A percentile compares a stretch with the other conserved stretches of the same genome.
These are phyloP conservation scores for Meira nashicola DNA, from an alignment of 1,284 basidiomycete genomes.

Conservation along the genomic window DNA sequence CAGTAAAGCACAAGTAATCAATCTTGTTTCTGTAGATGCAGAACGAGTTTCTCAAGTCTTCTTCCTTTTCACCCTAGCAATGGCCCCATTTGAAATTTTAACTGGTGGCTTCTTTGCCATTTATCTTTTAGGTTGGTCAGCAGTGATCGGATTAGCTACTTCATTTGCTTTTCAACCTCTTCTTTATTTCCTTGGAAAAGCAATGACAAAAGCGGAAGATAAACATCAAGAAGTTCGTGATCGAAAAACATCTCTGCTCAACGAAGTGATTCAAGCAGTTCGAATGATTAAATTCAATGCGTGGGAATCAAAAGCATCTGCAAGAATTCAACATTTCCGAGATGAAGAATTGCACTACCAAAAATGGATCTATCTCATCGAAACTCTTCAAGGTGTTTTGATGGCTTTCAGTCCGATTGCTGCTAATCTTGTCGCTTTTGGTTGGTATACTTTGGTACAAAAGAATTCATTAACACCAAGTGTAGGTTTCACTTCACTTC, in stretches of 20 bases:
- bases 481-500: conserved; percentile 27
- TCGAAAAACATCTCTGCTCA: conserved; percentile 24
- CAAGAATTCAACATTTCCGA: conserved; percentile 18
- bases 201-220: conserved; percentile 7
- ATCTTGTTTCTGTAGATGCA: conserved; percentile 8
- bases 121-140: conserved; percentile 33
- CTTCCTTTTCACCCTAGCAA: conserved; percentile 13
- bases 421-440: conserved; percentile 17
- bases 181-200: conserved; percentile 16
- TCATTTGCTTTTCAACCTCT: conserved; percentile 26
- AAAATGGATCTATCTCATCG: conserved; percentile 18
- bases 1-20: conserved; percentile 15
- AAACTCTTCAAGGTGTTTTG: conserved; percentile 21
- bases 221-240: conserved; percentile 21
- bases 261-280: conserved; percentile 30
- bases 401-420: conserved; percentile 29
- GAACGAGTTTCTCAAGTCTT: conserved; percentile 2
- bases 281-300: conserved; percentile 42
- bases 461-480: conserved; percentile 5
- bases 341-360: conserved; percentile 21
- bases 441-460: conserved; percentile 9
- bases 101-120: conserved; percentile 30
- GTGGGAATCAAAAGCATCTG: conserved; percentile 28
- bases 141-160: conserved; percentile 25
- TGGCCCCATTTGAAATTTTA: conserved; percentile 27